These are phyloP conservation scores for Coemansia sp. DNA, from an alignment of 192 early-diverging fungal species.

Conservation along the genomic window DNA sequence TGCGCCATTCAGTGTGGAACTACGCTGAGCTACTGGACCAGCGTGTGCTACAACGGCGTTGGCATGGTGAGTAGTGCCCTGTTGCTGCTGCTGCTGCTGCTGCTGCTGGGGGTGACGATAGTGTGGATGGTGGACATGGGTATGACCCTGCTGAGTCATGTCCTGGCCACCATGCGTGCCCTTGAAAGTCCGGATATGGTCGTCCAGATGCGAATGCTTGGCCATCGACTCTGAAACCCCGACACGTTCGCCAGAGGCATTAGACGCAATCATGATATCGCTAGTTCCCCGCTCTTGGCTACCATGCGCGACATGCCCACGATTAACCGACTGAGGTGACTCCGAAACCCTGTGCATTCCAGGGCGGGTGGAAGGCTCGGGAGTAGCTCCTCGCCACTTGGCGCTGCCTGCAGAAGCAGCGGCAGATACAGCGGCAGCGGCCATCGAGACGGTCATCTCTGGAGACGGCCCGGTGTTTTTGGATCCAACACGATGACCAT, in stretches of 20 bases:
- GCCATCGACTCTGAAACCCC: conserved; percentile 40
- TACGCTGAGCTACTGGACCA: conserved; percentile 1
- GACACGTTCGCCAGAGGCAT: neutral
- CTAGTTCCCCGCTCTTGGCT: conserved; percentile 3
- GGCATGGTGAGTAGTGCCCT: conserved; percentile 5
- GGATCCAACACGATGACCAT: neutral
- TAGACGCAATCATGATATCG: neutral
- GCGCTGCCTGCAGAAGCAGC: neutral
- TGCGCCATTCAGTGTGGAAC: conserved; percentile 5
- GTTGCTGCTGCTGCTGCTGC: neutral
- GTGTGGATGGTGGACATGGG: neutral
- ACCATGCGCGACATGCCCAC: conserved; percentile 10
- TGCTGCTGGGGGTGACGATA: neutral
- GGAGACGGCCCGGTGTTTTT: neutral
- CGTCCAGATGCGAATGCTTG: conserved; percentile 45
- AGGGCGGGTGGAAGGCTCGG: conserved; percentile 5
- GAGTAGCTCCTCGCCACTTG: conserved; percentile 8
- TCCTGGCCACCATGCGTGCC: conserved; percentile 10
- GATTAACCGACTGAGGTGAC: conserved; percentile 28
- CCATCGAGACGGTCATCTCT: conserved; percentile 9
- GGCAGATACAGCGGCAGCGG: neutral
- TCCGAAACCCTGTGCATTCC: conserved; percentile 13
- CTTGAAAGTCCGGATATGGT: conserved; percentile 40
- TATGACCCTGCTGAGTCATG: neutral
- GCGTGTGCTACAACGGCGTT: neutral